Conservation (phyloP, 1,284 basidiomycete species). For the Chiua sp. region DNA sequence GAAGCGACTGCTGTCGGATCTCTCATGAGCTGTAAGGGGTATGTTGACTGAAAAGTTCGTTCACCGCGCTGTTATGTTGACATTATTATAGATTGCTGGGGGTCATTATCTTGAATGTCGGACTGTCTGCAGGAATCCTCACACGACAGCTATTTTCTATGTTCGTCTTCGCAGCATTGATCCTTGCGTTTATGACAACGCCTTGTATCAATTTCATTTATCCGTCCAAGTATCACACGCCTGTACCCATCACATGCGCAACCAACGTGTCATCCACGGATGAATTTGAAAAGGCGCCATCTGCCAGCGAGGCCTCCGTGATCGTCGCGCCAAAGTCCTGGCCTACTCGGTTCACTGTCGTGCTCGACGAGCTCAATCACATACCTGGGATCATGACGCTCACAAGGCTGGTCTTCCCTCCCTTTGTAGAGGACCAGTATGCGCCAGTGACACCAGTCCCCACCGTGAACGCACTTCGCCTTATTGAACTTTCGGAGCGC, state of each 20-base stretch:
- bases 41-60: slow-evolving; percentile 18
- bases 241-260: slow-evolving; percentile 33
- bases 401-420: slow-evolving; percentile 58
- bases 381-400: slow-evolving; percentile 77
- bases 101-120: slow-evolving; percentile 96
- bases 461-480: slow-evolving; percentile 73
- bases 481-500: slow-evolving; percentile 92
- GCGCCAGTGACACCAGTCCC: slow-evolving; percentile 18
- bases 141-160: slow-evolving; percentile 80
- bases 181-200: slow-evolving; percentile 90
- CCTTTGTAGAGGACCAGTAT: slow-evolving; percentile 14
- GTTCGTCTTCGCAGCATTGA: slow-evolving; percentile 90
- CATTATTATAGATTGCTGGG: slow-evolving; percentile 68
- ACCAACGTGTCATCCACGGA: not conserved
- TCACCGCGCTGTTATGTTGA: not conserved
- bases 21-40: slow-evolving; percentile 97
- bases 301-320: slow-evolving; percentile 11
- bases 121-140: slow-evolving; percentile 83
- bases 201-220: slow-evolving; percentile 83
- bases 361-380: slow-evolving; percentile 93
- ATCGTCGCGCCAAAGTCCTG: slow-evolving; percentile 11
- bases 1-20: slow-evolving; percentile 89
- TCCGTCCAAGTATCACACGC: slow-evolving; percentile 65
- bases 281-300: slow-evolving; percentile 9
- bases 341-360: slow-evolving; percentile 67